phyloP scores from a whole-genome alignment of 495 filamentous ascomycete species.

The Viridothelium virens region DNA sequence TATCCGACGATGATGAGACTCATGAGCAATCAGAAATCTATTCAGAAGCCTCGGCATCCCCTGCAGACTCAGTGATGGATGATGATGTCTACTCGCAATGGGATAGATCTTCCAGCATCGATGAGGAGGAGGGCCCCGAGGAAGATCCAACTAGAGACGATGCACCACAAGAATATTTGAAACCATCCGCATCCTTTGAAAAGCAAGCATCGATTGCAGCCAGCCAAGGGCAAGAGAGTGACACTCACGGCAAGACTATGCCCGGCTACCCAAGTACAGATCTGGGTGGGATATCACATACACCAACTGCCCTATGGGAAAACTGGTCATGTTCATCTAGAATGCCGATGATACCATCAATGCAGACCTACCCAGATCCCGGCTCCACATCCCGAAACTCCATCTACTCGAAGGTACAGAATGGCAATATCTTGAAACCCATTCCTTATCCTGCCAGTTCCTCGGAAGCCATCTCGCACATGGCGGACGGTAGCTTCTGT shows the following conservation, averaged over 20 bases:
- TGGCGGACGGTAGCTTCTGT: background rate
- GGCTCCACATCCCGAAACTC: background rate
- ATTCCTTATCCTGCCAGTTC: too few relatives aligned
- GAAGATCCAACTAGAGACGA: background rate
- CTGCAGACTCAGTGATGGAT: background rate
- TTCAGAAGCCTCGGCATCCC: background rate
- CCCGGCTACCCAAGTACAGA: background rate
- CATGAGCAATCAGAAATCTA: background rate
- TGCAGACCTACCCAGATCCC: background rate
- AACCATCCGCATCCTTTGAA: background rate
- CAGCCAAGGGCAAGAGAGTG: background rate
- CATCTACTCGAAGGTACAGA: background rate
- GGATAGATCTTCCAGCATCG: background rate
- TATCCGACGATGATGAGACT: background rate
- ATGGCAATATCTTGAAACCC: background rate
- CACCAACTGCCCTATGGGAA: too few relatives aligned
- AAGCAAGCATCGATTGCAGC: background rate
- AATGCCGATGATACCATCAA: background rate
- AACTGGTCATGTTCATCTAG: background rate
- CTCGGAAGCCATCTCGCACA: background rate
- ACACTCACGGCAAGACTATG: background rate
- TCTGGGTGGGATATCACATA: background rate
- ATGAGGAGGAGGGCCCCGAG: background rate
- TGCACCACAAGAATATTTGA: background rate
- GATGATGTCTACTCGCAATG: background rate